phyloP scores from a whole-genome alignment of 2,329 filamentous ascomycete genomes.

The Lachnellula cervina region DNA sequence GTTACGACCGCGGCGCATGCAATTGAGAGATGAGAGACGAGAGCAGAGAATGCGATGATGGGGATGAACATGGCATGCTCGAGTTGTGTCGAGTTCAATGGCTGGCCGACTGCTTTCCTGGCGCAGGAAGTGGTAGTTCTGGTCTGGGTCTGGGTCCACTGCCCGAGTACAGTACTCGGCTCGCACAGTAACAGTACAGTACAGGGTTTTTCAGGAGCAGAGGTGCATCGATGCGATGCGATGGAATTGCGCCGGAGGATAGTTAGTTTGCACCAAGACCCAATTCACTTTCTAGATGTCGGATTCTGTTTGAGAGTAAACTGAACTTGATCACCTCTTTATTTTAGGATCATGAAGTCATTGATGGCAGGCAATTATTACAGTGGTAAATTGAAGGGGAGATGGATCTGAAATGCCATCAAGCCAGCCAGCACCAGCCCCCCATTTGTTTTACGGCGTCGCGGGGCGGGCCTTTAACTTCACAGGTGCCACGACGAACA shows the following conservation, averaged over 20 bases:
- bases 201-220: neutral
- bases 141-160: neutral
- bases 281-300: neutral
- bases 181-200: neutral
- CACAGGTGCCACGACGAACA: neutral
- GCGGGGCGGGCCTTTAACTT: neutral
- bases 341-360: neutral
- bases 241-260: neutral
- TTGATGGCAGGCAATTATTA: neutral
- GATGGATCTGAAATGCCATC: neutral
- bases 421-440: neutral
- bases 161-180: neutral
- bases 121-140: neutral
- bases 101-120: neutral
- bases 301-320: neutral
- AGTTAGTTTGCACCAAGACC: too few species aligned
- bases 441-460: neutral
- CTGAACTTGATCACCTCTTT: neutral
- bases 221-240: neutral
- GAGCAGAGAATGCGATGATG: conserved; percentile 6
- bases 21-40: conserved; percentile 2
- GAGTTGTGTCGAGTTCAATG: conserved; percentile 12
- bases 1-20: neutral
- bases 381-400: neutral
- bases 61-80: conserved; percentile 20